Base-by-base conservation (phyloP, 306 rosid genomes). In the Potentilla sterilis region DNA sequence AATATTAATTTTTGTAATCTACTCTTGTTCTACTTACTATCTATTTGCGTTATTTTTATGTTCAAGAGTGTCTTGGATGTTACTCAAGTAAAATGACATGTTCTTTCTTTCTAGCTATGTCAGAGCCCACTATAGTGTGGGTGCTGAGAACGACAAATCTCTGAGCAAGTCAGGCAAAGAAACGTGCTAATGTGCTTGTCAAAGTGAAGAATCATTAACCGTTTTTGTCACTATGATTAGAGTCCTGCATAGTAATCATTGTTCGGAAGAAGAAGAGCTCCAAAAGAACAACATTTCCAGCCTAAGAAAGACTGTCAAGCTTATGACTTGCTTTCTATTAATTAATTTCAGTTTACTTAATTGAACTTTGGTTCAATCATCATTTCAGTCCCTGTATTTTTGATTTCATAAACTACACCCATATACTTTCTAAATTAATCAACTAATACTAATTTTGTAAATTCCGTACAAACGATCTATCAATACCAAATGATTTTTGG, bases 221-320 rank as follows among this genome's bases (percentile, higher is more conserved):
- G 22, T 24, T 73, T 73, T 68, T 43, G 55, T 22, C 54, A 68
- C n/a, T 12, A 41, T 67, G 71, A 68, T 13, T 6, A 11, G 6
- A 44, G 57, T 44, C 19, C 55, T 42, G 72, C 72, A 13, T 2
- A 22, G 55, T 3, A 21, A 68, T 43, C 55, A 21, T 68, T 5
- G 55, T 13, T 28, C 11, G 28, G 71, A 63, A 41, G 44, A 63
- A 14, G 69, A 63, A 66, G 61, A 18, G 44, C 16, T 54, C 46
- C 48, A 35, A 75, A 75, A 75, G 15, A 44, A 47, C 11, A 70
- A 18, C 44, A 70, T 48, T 5, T 15, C 16, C 61, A 70, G 74
- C 55, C 55, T 40, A 41, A 10, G 41, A 42, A 67, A 4, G 49
- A 42, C 70, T 41, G 35, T 19, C 24, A 49, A 49, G 65, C 65